Evolutionary conservation across 2,329 filamentous ascomycete species (phyloP).

Genomic region (Penicillium corylophilum): DNA sequence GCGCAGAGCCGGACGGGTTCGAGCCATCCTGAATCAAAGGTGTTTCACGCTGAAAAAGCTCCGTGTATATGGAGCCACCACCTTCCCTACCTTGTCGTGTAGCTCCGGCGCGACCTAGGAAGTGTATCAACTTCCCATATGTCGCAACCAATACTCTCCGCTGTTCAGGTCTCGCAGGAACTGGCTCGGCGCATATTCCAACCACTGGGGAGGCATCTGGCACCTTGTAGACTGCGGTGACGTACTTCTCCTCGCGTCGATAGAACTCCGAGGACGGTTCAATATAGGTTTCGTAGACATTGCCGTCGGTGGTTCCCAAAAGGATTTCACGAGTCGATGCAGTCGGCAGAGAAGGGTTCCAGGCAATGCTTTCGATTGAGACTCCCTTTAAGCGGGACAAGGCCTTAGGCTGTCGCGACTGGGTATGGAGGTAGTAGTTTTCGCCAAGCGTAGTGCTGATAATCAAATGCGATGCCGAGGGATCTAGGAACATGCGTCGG

Average conservation of each 20-base stretch:
- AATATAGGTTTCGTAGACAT: slow-evolving; percentile 91
- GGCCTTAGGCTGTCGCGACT: slow-evolving; percentile 82
- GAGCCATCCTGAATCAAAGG: slow-evolving; percentile 73
- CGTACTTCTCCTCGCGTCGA: slow-evolving; percentile 87
- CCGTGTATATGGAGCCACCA: slow-evolving; percentile 79
- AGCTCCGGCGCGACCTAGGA: slow-evolving; percentile 70
- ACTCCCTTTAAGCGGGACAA: slow-evolving; percentile 82
- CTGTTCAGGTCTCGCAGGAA: slow-evolving; percentile 67
- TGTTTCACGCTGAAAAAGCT: slow-evolving; percentile 82
- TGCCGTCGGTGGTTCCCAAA: slow-evolving; percentile 86
- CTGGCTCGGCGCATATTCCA: slow-evolving; percentile 78
- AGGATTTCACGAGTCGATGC: slow-evolving; percentile 93
- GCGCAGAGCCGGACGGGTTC: slow-evolving; percentile 57
- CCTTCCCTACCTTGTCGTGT: slow-evolving; percentile 68
- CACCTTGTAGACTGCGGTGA: slow-evolving; percentile 79
- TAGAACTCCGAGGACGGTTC: slow-evolving; percentile 95
- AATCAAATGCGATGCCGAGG: slow-evolving; percentile 90
- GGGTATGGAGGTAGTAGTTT: slow-evolving; percentile 96
- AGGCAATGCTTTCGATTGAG: slow-evolving; percentile 83
- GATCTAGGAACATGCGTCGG: slow-evolving; percentile 93
- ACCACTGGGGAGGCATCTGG: slow-evolving; percentile 75
- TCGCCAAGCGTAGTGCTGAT: slow-evolving; percentile 89
- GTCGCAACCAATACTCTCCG: slow-evolving; percentile 79
- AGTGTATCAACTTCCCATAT: slow-evolving; percentile 73
- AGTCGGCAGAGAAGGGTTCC: slow-evolving; percentile 91